phyloP scores from a whole-genome alignment of 2,329 filamentous ascomycete species.

The Rutstroemia sp. region DNA sequence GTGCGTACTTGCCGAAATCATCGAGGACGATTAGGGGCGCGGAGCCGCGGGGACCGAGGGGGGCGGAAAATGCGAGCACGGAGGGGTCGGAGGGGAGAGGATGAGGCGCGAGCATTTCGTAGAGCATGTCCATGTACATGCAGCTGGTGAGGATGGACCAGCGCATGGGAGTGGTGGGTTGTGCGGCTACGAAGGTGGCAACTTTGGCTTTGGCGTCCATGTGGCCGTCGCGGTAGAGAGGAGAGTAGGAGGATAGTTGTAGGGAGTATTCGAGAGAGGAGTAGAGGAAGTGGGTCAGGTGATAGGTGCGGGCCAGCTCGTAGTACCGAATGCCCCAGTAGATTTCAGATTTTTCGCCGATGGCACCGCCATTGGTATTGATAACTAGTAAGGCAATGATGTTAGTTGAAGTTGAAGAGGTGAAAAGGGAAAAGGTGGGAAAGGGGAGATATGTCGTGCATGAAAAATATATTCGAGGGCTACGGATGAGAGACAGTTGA shows the following conservation, averaged over 20 bases:
- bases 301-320: constrained; percentile 24
- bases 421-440: not conserved
- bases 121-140: constrained; percentile 28
- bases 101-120: constrained; percentile 16
- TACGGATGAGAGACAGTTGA: not conserved
- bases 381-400: constrained; percentile 19
- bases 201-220: constrained; percentile 34
- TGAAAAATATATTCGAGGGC: not conserved
- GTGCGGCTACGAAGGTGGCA: constrained; percentile 18
- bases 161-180: constrained; percentile 14
- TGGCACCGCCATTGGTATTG: constrained; percentile 36
- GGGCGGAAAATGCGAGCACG: constrained; percentile 13
- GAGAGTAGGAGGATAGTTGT: constrained; percentile 32
- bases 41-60: constrained; percentile 12
- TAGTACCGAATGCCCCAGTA: constrained; percentile 33
- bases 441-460: not conserved
- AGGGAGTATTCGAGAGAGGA: constrained; percentile 33
- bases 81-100: constrained; percentile 9
- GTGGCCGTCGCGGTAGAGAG: constrained; percentile 32
- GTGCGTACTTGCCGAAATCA: constrained; percentile 22
- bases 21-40: constrained; percentile 21
- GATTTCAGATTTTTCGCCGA: constrained; percentile 29
- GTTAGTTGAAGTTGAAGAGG: not conserved
- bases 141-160: constrained; percentile 26
- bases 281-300: constrained; percentile 29